Conservation (phyloP, 352 stramenopile genomes). For the Blastocystis hominis region DNA sequence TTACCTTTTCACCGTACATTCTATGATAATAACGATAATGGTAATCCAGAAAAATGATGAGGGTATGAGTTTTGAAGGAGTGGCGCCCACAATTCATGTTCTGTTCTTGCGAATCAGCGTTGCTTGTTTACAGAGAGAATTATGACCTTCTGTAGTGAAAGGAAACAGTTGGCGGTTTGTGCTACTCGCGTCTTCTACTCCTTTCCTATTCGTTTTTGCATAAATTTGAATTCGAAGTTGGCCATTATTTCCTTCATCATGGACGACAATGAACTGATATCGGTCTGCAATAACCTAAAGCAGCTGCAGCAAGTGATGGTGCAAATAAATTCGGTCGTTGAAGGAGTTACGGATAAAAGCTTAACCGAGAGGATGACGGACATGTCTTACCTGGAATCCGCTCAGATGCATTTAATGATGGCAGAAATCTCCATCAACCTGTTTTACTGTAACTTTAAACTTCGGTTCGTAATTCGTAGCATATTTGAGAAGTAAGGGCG, state of each 20-base stretch:
- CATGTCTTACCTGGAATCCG: conserved; percentile 44
- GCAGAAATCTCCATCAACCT: conserved; percentile 53
- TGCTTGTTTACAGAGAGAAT: no score
- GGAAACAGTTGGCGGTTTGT: no score
- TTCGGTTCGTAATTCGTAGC: background rate
- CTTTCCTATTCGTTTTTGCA: no score
- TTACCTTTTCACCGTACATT: conserved; percentile 60
- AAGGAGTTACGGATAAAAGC: conserved; percentile 38
- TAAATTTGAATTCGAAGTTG: no score
- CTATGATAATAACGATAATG: background rate
- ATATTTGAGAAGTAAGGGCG: conserved; percentile 41
- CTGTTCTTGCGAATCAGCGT: no score
- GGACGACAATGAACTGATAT: conserved; percentile 55
- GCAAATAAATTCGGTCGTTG: background rate
- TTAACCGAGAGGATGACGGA: conserved; percentile 48
- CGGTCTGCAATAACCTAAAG: conserved; percentile 50
- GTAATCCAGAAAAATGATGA: background rate
- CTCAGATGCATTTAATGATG: conserved; percentile 52
- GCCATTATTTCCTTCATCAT: conserved; percentile 13
- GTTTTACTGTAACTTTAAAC: conserved; percentile 14
- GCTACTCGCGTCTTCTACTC: no score
- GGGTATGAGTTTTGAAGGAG: background rate
- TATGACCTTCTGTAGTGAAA: no score
- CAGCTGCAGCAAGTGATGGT: conserved; percentile 50
- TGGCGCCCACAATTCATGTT: background rate